Evolutionary conservation across 2,329 filamentous ascomycete species (phyloP).

Genomic region (Exophiala spinifera): DNA sequence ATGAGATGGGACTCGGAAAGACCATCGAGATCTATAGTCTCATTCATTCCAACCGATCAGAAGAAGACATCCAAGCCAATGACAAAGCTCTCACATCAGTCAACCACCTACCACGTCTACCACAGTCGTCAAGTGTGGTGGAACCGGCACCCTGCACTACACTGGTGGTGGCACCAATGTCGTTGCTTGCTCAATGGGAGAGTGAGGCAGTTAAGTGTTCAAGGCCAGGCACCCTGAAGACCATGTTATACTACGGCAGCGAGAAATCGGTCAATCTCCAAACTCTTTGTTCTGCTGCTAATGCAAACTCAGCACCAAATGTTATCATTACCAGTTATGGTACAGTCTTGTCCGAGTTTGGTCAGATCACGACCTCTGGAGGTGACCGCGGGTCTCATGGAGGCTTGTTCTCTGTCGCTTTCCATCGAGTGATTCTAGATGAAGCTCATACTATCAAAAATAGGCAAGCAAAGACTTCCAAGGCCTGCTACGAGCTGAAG

Average conservation of each 20-base stretch:
- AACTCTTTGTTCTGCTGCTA: constrained; percentile 71
- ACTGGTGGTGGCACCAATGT: constrained; percentile 94
- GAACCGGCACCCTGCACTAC: constrained; percentile 81
- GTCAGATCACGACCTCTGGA: constrained; percentile 64
- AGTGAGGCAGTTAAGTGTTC: constrained; percentile 92
- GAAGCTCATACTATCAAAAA: constrained; percentile 94
- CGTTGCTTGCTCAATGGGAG: constrained; percentile 92
- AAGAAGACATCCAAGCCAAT: constrained; percentile 39
- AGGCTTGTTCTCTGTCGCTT: constrained; percentile 86
- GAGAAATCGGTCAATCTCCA: constrained; percentile 80
- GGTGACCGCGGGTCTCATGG: constrained; percentile 63
- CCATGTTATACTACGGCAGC: constrained; percentile 84
- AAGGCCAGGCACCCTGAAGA: constrained; percentile 74
- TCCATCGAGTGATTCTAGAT: constrained; percentile 92
- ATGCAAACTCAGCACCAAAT: constrained; percentile 74
- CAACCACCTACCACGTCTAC: constrained; percentile 61
- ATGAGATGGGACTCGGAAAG: constrained; percentile 96
- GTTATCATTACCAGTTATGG: constrained; percentile 95
- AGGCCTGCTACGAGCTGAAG: constrained; percentile 86
- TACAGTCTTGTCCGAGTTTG: constrained; percentile 84
- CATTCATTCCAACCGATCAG: constrained; percentile 75
- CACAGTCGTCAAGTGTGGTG: constrained; percentile 55
- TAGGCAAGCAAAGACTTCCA: constrained; percentile 85
- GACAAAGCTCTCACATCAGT: constrained; percentile 45
- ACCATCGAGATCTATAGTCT: constrained; percentile 98